Evolutionary conservation across 495 filamentous ascomycete genomes (phyloP).

Genomic region (Clohesyomyces aquaticus): DNA sequence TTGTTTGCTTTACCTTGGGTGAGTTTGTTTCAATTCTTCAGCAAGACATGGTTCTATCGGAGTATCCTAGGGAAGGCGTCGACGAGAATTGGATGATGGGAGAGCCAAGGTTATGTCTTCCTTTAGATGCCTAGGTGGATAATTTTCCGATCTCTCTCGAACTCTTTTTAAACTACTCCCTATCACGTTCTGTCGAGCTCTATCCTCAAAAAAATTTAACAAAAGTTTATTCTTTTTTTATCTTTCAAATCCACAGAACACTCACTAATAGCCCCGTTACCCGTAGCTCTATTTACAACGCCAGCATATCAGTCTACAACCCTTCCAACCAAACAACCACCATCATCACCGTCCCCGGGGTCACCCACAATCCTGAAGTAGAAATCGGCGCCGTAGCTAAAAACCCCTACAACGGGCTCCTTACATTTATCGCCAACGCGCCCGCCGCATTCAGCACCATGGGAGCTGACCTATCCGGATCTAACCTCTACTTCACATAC

Average conservation of each 20-base stretch:
- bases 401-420: constrained; percentile 10
- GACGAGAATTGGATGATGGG: too few relatives aligned
- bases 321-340: constrained; percentile 4
- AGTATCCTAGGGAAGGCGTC: too few relatives aligned
- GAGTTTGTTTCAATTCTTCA: neutral
- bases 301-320: constrained; percentile 14
- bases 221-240: too few relatives aligned
- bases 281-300: constrained; percentile 10
- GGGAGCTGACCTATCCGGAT: constrained; percentile 19
- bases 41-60: too few relatives aligned
- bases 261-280: neutral
- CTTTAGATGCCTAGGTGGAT: too few relatives aligned
- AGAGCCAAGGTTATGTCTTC: too few relatives aligned
- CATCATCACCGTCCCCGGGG: constrained; percentile 3
- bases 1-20: constrained; percentile 16
- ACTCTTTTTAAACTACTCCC: neutral
- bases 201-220: too few relatives aligned
- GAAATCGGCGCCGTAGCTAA: constrained; percentile 15
- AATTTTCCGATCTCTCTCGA: neutral
- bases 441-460: constrained; percentile 12
- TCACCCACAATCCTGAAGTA: constrained; percentile 17
- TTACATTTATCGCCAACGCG: constrained; percentile 15
- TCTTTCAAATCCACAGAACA: neutral
- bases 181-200: too few relatives aligned
- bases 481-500: constrained; percentile 11